Evolutionary conservation across 371 early-diverging fungal genomes (phyloP).

Genomic region (Mucor irregularis): DNA sequence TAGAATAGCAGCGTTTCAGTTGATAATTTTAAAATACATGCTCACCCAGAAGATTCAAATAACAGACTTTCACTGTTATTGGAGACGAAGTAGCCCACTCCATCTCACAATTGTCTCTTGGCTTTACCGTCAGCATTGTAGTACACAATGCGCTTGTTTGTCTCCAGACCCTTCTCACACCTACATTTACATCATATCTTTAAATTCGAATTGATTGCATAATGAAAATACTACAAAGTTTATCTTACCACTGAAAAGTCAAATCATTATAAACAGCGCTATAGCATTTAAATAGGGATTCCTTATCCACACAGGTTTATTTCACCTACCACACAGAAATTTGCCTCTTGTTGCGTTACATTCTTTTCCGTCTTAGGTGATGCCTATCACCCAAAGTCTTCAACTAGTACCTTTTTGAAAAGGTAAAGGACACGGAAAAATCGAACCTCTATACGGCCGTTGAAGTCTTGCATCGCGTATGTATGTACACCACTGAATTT

Average conservation of each 20-base stretch:
- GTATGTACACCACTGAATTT: too few species aligned
- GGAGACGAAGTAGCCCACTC: conserved; percentile 1
- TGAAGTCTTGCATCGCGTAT: too few species aligned
- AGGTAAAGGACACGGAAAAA: too few species aligned
- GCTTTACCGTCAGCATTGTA: conserved; percentile 3
- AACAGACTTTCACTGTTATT: conserved; percentile 1
- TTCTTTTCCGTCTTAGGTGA: too few species aligned
- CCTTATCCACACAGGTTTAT: conserved; percentile 3
- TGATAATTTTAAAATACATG: not conserved
- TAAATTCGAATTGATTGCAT: too few species aligned
- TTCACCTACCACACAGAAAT: too few species aligned
- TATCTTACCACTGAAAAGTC: conserved; percentile 2
- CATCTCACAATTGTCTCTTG: conserved; percentile 2
- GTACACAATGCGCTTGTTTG: not conserved
- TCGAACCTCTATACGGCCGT: too few species aligned
- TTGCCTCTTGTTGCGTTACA: too few species aligned
- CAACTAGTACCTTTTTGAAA: too few species aligned
- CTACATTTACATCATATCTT: conserved; percentile 10
- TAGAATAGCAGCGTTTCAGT: not conserved
- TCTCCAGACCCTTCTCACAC: conserved; percentile 8
- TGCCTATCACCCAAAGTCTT: too few species aligned
- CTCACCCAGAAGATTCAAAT: conserved; percentile 1
- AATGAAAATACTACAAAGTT: conserved; percentile 1
- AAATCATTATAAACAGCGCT: conserved; percentile 1
- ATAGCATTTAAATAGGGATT: conserved; percentile 4